Evolutionary conservation across 2,329 filamentous ascomycete genomes (phyloP).

Genomic region (Bipolaris oryzae): DNA sequence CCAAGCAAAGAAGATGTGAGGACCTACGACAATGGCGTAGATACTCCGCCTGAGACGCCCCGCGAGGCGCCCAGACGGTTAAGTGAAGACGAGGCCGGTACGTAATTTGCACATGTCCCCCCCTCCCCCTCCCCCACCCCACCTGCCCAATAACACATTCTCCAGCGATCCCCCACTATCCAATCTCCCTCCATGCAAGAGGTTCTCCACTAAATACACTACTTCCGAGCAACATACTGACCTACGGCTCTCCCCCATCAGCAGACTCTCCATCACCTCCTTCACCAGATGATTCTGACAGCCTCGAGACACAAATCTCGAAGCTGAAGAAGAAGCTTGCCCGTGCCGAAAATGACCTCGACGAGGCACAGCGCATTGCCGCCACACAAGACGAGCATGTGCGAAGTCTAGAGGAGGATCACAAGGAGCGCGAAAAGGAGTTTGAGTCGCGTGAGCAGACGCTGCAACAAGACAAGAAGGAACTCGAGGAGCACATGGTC

Average conservation of each 20-base stretch:
- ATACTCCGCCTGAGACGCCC: slow-evolving; percentile 45
- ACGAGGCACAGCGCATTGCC: slow-evolving; percentile 42
- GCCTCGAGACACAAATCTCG: slow-evolving; percentile 38
- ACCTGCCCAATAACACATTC: slow-evolving; percentile 33
- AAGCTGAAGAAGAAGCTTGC: slow-evolving; percentile 43
- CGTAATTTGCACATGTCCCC: slow-evolving; percentile 14
- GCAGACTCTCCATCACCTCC: slow-evolving; percentile 37
- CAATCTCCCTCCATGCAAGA: slow-evolving; percentile 24
- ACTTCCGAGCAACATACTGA: slow-evolving; percentile 28
- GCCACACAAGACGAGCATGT: slow-evolving; percentile 38
- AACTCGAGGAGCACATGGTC: slow-evolving; percentile 51
- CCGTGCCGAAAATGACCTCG: slow-evolving; percentile 38
- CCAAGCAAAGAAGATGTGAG: slow-evolving; percentile 28
- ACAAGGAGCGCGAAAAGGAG: slow-evolving; percentile 39
- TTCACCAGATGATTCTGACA: slow-evolving; percentile 38
- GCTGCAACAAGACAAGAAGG: slow-evolving; percentile 47
- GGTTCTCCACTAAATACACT: slow-evolving; percentile 22
- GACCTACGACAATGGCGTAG: slow-evolving; percentile 33
- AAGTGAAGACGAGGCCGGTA: slow-evolving; percentile 27
- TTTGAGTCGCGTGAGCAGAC: slow-evolving; percentile 41
- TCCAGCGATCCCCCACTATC: slow-evolving; percentile 28
- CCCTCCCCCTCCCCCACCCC: slow-evolving; percentile 10
- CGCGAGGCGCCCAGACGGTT: slow-evolving; percentile 23
- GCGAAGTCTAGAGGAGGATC: slow-evolving; percentile 40
- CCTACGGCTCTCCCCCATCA: slow-evolving; percentile 26